phyloP scores from a whole-genome alignment of 306 rosid species.

The Mimosa bimucronata region DNA sequence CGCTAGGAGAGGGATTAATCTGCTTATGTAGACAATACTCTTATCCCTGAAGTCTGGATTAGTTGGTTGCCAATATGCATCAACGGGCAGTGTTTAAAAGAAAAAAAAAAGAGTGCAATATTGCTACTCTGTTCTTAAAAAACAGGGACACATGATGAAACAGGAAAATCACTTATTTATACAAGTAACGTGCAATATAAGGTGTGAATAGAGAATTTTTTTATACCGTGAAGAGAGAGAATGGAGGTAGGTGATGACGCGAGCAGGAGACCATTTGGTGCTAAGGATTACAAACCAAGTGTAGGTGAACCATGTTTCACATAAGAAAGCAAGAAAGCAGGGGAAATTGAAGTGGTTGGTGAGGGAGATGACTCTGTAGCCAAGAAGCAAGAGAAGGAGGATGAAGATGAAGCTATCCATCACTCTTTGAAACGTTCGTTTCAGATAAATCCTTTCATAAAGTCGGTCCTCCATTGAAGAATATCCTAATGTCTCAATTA shows the following conservation, averaged over 20 bases:
- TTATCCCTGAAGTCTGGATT: too few species aligned
- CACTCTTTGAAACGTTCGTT: constrained; percentile 27
- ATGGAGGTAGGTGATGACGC: constrained; percentile 43
- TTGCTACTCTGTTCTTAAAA: constrained; percentile 39
- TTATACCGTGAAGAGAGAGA: constrained; percentile 52
- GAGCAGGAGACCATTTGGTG: constrained; percentile 59
- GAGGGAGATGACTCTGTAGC: constrained; percentile 41
- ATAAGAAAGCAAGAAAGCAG: constrained; percentile 59
- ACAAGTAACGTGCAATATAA: background rate
- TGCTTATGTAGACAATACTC: too few species aligned
- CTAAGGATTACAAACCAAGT: constrained; percentile 39
- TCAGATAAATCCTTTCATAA: constrained; percentile 38
- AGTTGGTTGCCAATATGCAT: too few species aligned
- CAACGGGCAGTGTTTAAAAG: too few species aligned
- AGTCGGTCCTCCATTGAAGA: background rate
- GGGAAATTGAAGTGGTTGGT: constrained; percentile 36
- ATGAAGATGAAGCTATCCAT: constrained; percentile 40
- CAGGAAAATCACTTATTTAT: background rate
- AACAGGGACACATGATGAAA: background rate
- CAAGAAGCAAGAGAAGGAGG: constrained; percentile 49
- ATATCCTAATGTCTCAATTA: background rate
- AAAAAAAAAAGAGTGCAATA: too few species aligned
- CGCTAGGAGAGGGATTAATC: too few species aligned
- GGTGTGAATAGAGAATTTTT: background rate
- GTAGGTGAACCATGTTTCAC: constrained; percentile 69